Percentiles rank a stretch among this genome's conserved stretches.
Evolutionary conservation across 345 rosid genomes (phyloP).

Genomic region (Arabidopsis suecica): DNA sequence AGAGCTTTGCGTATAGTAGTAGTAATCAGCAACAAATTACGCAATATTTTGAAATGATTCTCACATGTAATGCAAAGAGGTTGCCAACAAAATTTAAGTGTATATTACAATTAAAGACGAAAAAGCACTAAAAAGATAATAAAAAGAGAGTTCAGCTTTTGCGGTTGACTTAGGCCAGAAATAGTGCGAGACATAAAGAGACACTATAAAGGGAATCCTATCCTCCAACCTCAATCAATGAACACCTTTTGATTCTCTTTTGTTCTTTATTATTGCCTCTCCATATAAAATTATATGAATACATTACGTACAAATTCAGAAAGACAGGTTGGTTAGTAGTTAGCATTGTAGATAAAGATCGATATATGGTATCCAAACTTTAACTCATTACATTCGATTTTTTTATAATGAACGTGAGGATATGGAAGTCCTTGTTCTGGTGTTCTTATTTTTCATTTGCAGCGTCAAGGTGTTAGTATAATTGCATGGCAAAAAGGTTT

Average conservation of each 20-base stretch:
- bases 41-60: constrained; percentile 4
- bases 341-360: background rate
- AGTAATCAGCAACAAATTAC: background rate
- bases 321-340: background rate
- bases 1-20: too few species aligned
- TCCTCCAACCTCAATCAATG: constrained; percentile 44
- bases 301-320: background rate
- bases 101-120: background rate
- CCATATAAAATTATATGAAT: background rate
- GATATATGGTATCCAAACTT: constrained; percentile 2
- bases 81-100: background rate
- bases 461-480: background rate
- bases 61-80: constrained; percentile 27
- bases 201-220: constrained; percentile 47
- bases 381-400: background rate
- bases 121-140: constrained; percentile 25
- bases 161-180: constrained; percentile 46
- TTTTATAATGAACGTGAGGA: background rate
- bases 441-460: background rate
- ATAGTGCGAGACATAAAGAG: constrained; percentile 43
- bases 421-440: constrained; percentile 9
- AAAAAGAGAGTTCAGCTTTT: constrained; percentile 40
- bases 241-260: constrained; percentile 34
- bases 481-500: constrained; percentile 33
- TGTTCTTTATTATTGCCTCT: constrained; percentile 28